Conservation (phyloP, 306 rosid species). For the Cajanus cajan region DNA sequence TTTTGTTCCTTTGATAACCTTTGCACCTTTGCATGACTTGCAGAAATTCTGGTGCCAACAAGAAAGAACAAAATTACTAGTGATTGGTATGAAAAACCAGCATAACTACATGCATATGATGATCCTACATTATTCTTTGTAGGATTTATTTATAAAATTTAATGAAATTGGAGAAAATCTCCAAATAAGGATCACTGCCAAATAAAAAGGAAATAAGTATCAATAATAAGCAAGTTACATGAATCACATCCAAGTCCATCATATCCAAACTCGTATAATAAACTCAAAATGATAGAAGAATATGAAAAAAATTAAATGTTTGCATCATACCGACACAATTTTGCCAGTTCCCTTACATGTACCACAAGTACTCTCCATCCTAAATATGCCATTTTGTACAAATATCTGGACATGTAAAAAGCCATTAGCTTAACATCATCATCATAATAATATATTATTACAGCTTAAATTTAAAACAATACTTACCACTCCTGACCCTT, state of each 20-base stretch:
- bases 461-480: constrained; percentile 10
- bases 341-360: constrained; percentile 79
- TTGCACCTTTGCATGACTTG: constrained; percentile 72
- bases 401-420: constrained; percentile 53
- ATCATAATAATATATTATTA: not conserved
- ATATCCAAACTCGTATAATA: not conserved
- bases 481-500: constrained; percentile 93
- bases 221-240: not conserved
- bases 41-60: constrained; percentile 51
- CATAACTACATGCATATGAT: constrained; percentile 12
- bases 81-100: not conserved
- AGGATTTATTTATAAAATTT: not conserved
- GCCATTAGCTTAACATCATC: constrained; percentile 28
- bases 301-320: not conserved
- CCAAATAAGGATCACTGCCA: not conserved
- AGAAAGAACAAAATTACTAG: constrained; percentile 13
- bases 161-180: not conserved
- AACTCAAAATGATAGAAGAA: constrained; percentile 5
- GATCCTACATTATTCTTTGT: not conserved
- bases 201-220: not conserved
- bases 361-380: constrained; percentile 78
- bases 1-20: constrained; percentile 66
- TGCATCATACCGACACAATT: constrained; percentile 68
- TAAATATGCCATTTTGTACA: constrained; percentile 84
- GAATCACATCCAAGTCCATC: not conserved